Percentiles rank a stretch among this genome's conserved stretches.
phyloP scores from a whole-genome alignment of 1,284 basidiomycete species.

The Cryptococcus hybrid region DNA sequence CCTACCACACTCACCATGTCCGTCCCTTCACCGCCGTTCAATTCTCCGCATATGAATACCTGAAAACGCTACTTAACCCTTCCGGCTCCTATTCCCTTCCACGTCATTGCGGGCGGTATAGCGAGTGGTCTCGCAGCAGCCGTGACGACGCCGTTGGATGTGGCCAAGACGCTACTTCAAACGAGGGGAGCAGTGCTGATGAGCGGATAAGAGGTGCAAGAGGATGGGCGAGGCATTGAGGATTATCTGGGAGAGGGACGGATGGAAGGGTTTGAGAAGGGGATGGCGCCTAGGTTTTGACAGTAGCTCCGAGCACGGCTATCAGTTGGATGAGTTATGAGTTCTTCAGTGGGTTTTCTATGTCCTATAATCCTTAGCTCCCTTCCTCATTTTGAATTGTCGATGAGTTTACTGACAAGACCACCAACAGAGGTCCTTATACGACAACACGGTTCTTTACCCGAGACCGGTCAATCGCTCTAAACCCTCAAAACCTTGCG shows the following conservation, averaged over 20 bases:
- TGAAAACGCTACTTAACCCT: conserved; percentile 87
- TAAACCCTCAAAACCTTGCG: conserved; percentile 1
- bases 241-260: conserved; percentile 85
- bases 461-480: conserved; percentile 35
- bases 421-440: conserved; percentile 42
- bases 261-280: conserved; percentile 81
- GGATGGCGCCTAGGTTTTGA: conserved; percentile 90
- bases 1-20: conserved; percentile 97
- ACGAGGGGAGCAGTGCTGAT: conserved; percentile 74
- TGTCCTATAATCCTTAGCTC: too few species aligned
- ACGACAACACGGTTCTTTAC: conserved; percentile 38
- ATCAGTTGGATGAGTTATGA: conserved; percentile 97
- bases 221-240: conserved; percentile 83
- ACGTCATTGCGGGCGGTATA: conserved; percentile 83
- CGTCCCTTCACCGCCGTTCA: conserved; percentile 97
- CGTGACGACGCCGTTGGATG: conserved; percentile 94
- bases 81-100: conserved; percentile 80
- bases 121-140: conserved; percentile 94
- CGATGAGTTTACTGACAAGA: neutral
- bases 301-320: conserved; percentile 96
- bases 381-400: neutral
- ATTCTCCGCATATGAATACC: conserved; percentile 93
- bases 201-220: conserved; percentile 75
- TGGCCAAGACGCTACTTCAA: conserved; percentile 85
- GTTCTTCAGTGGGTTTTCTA: conserved; percentile 80